Percentiles rank a stretch among this genome's conserved stretches.
Evolutionary conservation across 345 rosid species (phyloP).

Genomic region (Corchorus olitorius): DNA sequence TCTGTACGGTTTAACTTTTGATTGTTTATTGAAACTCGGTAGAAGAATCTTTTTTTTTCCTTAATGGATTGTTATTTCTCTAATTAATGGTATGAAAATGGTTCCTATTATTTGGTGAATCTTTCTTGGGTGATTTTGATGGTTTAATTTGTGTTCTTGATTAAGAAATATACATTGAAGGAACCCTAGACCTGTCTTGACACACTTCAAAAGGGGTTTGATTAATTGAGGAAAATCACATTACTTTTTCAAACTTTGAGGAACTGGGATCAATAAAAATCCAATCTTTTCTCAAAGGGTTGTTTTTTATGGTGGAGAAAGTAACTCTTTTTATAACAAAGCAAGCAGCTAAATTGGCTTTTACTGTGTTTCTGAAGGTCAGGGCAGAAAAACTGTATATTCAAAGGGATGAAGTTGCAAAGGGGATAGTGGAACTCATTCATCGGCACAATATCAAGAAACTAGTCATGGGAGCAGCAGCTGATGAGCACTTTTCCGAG

Average conservation of each 20-base stretch:
- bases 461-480: conserved; percentile 67
- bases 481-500: conserved; percentile 37
- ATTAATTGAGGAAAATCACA: background rate
- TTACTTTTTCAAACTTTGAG: background rate
- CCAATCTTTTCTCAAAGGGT: background rate
- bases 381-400: conserved; percentile 38
- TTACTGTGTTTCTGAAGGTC: conserved; percentile 43
- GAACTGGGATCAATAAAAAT: background rate
- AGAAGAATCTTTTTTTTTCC: background rate
- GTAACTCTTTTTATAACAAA: background rate
- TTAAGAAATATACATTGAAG: background rate
- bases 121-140: background rate
- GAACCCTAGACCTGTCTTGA: background rate
- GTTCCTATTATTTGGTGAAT: background rate
- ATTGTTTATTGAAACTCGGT: background rate
- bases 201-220: background rate
- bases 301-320: background rate
- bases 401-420: conserved; percentile 54
- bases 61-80: background rate
- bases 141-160: conserved; percentile 1
- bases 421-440: conserved; percentile 72
- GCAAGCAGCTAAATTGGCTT: background rate
- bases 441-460: conserved; percentile 50
- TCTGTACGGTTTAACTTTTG: background rate
- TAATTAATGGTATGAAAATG: background rate